Conservation (phyloP, 1,139 yeast species). For the Eremothecium coryli region DNA sequence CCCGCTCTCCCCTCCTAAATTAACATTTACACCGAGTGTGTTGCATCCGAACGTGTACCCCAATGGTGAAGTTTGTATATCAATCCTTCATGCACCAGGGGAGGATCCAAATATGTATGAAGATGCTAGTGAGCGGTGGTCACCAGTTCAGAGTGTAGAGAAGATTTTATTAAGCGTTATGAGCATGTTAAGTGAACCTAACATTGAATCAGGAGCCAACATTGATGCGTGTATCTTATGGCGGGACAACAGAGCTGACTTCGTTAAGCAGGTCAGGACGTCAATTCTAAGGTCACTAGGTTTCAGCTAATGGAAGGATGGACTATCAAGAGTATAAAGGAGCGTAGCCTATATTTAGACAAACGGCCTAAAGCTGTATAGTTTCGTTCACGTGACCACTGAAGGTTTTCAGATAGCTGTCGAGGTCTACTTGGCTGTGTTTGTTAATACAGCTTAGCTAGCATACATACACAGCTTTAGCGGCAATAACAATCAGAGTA, state of each 20-base stretch:
- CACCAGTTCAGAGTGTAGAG: conserved; percentile 94
- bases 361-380: too few relatives aligned
- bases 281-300: conserved; percentile 27
- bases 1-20: conserved; percentile 83
- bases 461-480: too few relatives aligned
- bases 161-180: conserved; percentile 85
- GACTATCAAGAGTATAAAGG: too few relatives aligned
- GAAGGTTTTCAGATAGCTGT: too few relatives aligned
- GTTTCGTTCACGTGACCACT: too few relatives aligned
- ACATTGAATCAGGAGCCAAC: conserved; percentile 93
- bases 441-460: too few relatives aligned
- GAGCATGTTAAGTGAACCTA: conserved; percentile 96
- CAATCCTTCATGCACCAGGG: conserved; percentile 91
- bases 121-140: conserved; percentile 93
- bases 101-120: conserved; percentile 96
- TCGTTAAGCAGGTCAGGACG: conserved; percentile 47
- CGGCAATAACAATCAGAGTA: too few relatives aligned
- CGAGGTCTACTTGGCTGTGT: too few relatives aligned
- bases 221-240: conserved; percentile 93
- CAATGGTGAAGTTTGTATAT: conserved; percentile 93
- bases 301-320: conserved; percentile 13
- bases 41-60: conserved; percentile 89
- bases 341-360: too few relatives aligned
- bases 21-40: conserved; percentile 76
- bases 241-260: conserved; percentile 72